phyloP scores from a whole-genome alignment of 2,329 filamentous ascomycete species.

The Fusarium newnesense region DNA sequence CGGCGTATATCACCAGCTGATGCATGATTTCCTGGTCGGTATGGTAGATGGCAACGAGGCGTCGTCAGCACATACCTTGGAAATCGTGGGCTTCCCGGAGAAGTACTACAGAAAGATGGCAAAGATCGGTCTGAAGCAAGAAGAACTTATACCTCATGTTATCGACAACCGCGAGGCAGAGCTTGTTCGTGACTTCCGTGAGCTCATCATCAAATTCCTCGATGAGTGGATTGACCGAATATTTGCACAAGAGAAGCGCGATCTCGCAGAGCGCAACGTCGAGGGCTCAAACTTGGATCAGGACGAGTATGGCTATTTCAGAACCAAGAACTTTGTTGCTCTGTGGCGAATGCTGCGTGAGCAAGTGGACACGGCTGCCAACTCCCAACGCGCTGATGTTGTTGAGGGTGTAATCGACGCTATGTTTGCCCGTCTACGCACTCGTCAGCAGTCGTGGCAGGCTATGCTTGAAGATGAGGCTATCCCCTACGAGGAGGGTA shows the following conservation, averaged over 20 bases:
- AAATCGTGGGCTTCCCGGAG: constrained; percentile 93
- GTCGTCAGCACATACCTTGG: constrained; percentile 87
- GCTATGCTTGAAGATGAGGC: constrained; percentile 88
- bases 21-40: constrained; percentile 91
- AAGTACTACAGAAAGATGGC: constrained; percentile 97
- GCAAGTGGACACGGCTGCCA: constrained; percentile 85
- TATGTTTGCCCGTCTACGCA: constrained; percentile 89
- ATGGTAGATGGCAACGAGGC: constrained; percentile 86
- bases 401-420: constrained; percentile 95
- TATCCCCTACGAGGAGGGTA: constrained; percentile 72
- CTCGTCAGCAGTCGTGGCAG: constrained; percentile 87
- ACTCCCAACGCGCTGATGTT: constrained; percentile 88
- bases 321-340: constrained; percentile 90
- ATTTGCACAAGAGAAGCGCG: constrained; percentile 80
- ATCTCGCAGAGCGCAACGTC: constrained; percentile 80
- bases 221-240: constrained; percentile 99
- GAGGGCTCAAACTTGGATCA: constrained; percentile 82
- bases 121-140: constrained; percentile 82
- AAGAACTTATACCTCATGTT: constrained; percentile 84
- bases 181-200: constrained; percentile 91
- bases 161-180: constrained; percentile 91
- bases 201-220: constrained; percentile 93
- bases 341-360: constrained; percentile 98
- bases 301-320: constrained; percentile 89
- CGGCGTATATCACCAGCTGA: constrained; percentile 89